Base-by-base conservation (phyloP, 306 rosid species). In the Dalbergia cultrata region DNA sequence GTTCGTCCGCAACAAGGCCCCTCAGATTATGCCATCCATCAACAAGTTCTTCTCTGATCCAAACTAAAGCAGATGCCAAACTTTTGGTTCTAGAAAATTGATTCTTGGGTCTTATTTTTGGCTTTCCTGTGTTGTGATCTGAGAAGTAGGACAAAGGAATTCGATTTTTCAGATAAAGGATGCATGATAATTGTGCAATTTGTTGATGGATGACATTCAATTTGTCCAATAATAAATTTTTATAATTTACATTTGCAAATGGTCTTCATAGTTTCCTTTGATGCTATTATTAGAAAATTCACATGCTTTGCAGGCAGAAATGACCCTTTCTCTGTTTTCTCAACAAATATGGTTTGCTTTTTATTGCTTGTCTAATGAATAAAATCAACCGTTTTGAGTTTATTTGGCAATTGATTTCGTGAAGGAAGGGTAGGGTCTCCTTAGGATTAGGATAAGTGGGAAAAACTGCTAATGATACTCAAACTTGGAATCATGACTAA, bases 21-120 rank as follows among this genome's bases (percentile, higher is more conserved):
- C 97, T 72, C 83, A 95, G 89, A 87, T 95, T 79, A 95, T 95
- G 99, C 97, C 99, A 37, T 81, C 90, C 81, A 0, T 95, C 91
- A 93, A 95, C 92, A 84, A 68, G 8, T 95, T 90, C 88, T 91
- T 95, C 97, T 95, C 99, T 41, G 91, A 93, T 16, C 97, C 94
- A 75, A 87, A 90, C 74, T 89, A 59, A 81, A 52, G 19, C 34
- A 21, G 21, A 70, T 59, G 22, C 66, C 72, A 8, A 17, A 17
- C 7, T 43, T 41, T 50, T 12, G 47, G 33, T 68, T 34, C 33
- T 19, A 7, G 35, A 67, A 53, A 60, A 21, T 53, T 64, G 69
- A 4, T 56, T 21, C 53, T 6, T 39, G 81, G 62, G 67, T 49
- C 62, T 74, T 12, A 14, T 21, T 74, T 80, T 75, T 74, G 70